phyloP scores from a whole-genome alignment of 2,329 filamentous ascomycete genomes.

The Rhytidhysteron rufulum region DNA sequence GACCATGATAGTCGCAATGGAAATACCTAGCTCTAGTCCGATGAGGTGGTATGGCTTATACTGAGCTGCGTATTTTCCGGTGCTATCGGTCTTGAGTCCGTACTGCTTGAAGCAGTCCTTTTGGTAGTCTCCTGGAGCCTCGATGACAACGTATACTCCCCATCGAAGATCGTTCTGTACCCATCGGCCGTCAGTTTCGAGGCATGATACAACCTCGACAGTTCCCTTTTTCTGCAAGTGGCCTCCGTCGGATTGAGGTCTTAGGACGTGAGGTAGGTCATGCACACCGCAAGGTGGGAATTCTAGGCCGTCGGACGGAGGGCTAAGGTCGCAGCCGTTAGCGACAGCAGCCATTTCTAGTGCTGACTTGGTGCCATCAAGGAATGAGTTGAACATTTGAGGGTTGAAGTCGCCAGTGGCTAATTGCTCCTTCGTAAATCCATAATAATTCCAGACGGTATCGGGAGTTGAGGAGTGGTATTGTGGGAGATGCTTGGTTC shows the following conservation, averaged over 20 bases:
- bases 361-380: slow-evolving; percentile 47
- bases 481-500: slow-evolving; percentile 45
- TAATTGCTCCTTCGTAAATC: slow-evolving; percentile 44
- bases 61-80: slow-evolving; percentile 41
- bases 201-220: slow-evolving; percentile 45
- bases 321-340: slow-evolving; percentile 42
- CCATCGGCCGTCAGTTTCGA: slow-evolving; percentile 42
- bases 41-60: slow-evolving; percentile 49
- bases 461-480: slow-evolving; percentile 47
- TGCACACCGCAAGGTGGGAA: slow-evolving; percentile 45
- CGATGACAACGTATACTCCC: slow-evolving; percentile 46
- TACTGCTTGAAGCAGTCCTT: slow-evolving; percentile 45
- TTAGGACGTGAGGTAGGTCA: slow-evolving; percentile 41
- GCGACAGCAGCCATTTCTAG: slow-evolving; percentile 48
- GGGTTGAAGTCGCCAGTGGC: slow-evolving; percentile 43
- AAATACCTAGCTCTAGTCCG: slow-evolving; percentile 44
- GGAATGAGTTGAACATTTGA: slow-evolving; percentile 49
- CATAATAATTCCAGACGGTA: slow-evolving; percentile 47
- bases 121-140: slow-evolving; percentile 40
- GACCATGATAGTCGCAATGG: slow-evolving; percentile 44
- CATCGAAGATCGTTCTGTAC: slow-evolving; percentile 41
- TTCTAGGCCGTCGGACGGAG: slow-evolving; percentile 38
- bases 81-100: slow-evolving; percentile 42
- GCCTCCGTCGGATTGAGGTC: slow-evolving; percentile 41
- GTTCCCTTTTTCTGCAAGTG: slow-evolving; percentile 40